These are phyloP conservation scores for Tulasnella sp. DNA, from an alignment of 768 basidiomycete genomes.

Conservation along the genomic window DNA sequence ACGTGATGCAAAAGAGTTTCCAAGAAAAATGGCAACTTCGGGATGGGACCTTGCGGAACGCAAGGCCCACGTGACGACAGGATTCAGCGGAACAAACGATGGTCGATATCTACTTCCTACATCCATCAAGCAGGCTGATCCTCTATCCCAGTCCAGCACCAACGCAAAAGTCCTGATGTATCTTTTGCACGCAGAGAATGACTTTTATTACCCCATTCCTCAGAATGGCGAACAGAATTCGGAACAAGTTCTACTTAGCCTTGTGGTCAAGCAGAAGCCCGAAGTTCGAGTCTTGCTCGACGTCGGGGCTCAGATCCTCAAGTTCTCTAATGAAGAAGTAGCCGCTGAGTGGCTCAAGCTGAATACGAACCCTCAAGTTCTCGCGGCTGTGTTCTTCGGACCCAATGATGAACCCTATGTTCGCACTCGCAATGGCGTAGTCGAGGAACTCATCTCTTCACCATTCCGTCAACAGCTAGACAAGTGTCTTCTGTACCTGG, in stretches of 20 bases:
- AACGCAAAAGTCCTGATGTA: slow-evolving; percentile 19
- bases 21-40: slow-evolving; percentile 34
- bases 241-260: too few species aligned
- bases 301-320: slow-evolving; percentile 45
- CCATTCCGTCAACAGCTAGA: slow-evolving; percentile 28
- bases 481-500: slow-evolving; percentile 37
- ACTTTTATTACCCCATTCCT: too few species aligned
- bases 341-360: slow-evolving; percentile 31
- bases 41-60: slow-evolving; percentile 41
- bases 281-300: slow-evolving; percentile 39
- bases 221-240: too few species aligned
- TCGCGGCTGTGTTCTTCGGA: slow-evolving; percentile 36
- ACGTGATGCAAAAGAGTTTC: slow-evolving; percentile 32
- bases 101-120: slow-evolving; percentile 25
- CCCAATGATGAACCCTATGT: slow-evolving; percentile 28
- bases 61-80: slow-evolving; percentile 30
- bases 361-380: slow-evolving; percentile 19
- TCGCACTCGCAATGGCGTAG: slow-evolving; percentile 27
- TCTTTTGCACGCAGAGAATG: slow-evolving; percentile 18
- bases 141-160: background rate
- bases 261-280: slow-evolving; percentile 27
- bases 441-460: slow-evolving; percentile 30
- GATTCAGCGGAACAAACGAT: slow-evolving; percentile 34
- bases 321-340: slow-evolving; percentile 34
- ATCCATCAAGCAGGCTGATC: slow-evolving; percentile 14